phyloP scores from a whole-genome alignment of 2,329 filamentous ascomycete species.

The Ambrosiella cleistominuta region DNA sequence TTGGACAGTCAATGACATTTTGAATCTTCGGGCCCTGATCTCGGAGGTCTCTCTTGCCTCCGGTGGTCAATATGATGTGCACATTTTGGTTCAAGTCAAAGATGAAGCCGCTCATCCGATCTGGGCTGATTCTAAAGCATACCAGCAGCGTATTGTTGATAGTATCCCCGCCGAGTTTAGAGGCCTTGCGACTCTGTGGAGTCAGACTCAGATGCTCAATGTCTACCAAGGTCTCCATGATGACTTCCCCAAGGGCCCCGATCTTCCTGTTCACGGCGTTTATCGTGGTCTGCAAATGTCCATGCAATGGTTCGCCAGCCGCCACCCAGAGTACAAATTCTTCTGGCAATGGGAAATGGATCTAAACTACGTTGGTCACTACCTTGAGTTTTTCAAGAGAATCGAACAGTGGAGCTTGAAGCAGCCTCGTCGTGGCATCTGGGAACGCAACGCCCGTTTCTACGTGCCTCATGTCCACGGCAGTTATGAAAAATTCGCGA shows the following conservation, averaged over 20 bases:
- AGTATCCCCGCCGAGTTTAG: slow-evolving; percentile 70
- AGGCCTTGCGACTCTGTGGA: slow-evolving; percentile 82
- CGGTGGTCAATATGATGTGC: slow-evolving; percentile 72
- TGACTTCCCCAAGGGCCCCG: slow-evolving; percentile 44
- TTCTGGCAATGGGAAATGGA: slow-evolving; percentile 98
- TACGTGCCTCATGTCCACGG: slow-evolving; percentile 63
- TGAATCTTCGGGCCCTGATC: slow-evolving; percentile 70
- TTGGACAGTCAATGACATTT: slow-evolving; percentile 64
- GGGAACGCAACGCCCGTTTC: slow-evolving; percentile 65
- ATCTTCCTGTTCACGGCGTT: slow-evolving; percentile 72
- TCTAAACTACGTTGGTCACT: slow-evolving; percentile 75
- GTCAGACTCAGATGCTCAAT: slow-evolving; percentile 77
- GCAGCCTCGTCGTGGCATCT: slow-evolving; percentile 63
- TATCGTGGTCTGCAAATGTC: slow-evolving; percentile 91
- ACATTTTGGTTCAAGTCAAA: slow-evolving; percentile 72
- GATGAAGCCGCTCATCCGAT: slow-evolving; percentile 56
- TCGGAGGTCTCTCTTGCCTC: slow-evolving; percentile 64
- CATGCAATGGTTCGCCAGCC: slow-evolving; percentile 79
- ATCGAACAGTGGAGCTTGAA: slow-evolving; percentile 49
- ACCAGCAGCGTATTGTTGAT: slow-evolving; percentile 46
- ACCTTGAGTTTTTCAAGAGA: slow-evolving; percentile 56
- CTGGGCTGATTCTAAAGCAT: slow-evolving; percentile 57
- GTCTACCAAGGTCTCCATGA: slow-evolving; percentile 80
- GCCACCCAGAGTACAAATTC: slow-evolving; percentile 75
- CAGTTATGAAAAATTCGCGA: slow-evolving; percentile 54